phyloP scores from a whole-genome alignment of 305 asterid species.

The Solanum hybrid region DNA sequence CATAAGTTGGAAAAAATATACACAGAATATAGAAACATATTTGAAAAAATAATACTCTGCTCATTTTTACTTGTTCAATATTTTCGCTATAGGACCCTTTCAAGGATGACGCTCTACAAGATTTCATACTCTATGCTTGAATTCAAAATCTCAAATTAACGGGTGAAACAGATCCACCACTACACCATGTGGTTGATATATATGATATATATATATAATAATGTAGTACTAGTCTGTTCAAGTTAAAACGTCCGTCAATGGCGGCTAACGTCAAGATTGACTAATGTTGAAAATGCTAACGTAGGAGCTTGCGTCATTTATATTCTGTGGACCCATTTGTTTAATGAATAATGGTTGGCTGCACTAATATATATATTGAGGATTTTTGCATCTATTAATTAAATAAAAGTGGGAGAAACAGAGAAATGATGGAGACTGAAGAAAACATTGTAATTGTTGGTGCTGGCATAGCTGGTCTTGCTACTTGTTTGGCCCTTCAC shows the following conservation, averaged over 20 bases:
- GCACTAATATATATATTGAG: not conserved
- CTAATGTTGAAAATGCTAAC: not conserved
- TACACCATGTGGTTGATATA: too few species aligned
- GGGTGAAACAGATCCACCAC: too few species aligned
- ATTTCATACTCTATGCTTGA: accelerated
- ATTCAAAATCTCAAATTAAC: accelerated
- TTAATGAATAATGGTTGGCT: not conserved
- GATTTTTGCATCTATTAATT: not conserved
- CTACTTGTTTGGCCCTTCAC: conserved; percentile 47
- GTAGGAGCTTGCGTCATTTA: not conserved
- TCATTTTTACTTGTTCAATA: not conserved
- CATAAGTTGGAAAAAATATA: not conserved
- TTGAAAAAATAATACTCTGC: too few species aligned
- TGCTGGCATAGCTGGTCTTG: conserved; percentile 55
- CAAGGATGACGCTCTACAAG: too few species aligned
- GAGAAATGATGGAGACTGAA: conserved; percentile 15
- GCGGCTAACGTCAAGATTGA: not conserved
- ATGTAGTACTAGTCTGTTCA: too few species aligned
- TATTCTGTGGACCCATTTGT: not conserved
- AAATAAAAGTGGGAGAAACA: too few species aligned
- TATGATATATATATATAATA: too few species aligned
- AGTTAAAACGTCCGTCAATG: not conserved
- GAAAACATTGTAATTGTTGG: conserved; percentile 49
- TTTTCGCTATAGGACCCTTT: too few species aligned
- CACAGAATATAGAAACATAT: not conserved